Evolutionary conservation across 352 stramenopile genomes (phyloP).

Genomic region (Globisporangium carolinianum): DNA sequence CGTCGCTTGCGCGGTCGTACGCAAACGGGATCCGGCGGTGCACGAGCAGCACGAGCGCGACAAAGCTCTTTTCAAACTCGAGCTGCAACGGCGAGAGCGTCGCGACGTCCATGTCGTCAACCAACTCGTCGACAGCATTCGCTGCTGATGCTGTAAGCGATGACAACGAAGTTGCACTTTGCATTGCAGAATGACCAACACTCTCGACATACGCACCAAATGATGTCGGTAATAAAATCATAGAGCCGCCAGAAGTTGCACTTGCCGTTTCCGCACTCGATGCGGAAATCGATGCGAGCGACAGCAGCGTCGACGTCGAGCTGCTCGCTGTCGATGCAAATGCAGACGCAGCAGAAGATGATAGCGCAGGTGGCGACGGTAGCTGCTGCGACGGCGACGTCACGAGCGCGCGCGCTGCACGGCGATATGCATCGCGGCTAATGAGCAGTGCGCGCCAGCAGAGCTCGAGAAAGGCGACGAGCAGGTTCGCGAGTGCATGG

Average conservation of each 20-base stretch:
- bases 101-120: background rate
- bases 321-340: background rate
- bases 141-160: too few species aligned
- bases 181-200: too few species aligned
- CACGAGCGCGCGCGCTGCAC: constrained; percentile 1
- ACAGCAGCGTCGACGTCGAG: background rate
- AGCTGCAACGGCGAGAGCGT: constrained; percentile 47
- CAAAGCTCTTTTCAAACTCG: constrained; percentile 69
- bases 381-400: background rate
- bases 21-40: constrained; percentile 26
- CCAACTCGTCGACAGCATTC: constrained; percentile 3
- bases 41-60: constrained; percentile 36
- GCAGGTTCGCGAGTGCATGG: constrained; percentile 40
- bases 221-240: too few species aligned
- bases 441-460: constrained; percentile 55
- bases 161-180: too few species aligned
- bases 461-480: constrained; percentile 50
- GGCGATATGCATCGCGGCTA: constrained; percentile 50
- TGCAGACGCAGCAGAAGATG: background rate
- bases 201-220: too few species aligned
- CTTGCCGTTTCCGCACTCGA: too few species aligned
- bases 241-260: too few species aligned
- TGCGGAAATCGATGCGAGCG: background rate
- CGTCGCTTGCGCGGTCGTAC: constrained; percentile 15
- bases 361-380: background rate